Conservation (phyloP, 306 rosid species). For the Vigna trinervia region DNA sequence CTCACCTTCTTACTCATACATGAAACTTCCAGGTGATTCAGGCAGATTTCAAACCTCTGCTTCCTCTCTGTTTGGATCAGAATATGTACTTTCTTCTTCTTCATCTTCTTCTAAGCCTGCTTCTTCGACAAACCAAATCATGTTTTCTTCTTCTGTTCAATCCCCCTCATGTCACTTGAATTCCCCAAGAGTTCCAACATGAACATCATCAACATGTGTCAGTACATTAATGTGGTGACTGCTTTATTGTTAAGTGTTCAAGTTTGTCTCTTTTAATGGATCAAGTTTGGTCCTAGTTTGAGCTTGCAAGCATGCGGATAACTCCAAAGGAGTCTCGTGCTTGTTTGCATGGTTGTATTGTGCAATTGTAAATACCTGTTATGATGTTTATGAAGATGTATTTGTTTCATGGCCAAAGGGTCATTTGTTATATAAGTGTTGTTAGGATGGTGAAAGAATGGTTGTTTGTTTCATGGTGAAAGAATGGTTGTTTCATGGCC, state of each 20-base stretch:
- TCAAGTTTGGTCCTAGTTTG: conserved; percentile 14
- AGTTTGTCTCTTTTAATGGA: neutral
- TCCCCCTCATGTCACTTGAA: conserved; percentile 56
- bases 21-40: conserved; percentile 63
- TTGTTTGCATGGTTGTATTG: conserved; percentile 29
- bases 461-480: too few relatives aligned
- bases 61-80: conserved; percentile 42
- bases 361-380: conserved; percentile 55
- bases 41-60: conserved; percentile 57
- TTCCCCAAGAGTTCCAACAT: conserved; percentile 49
- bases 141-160: conserved; percentile 54
- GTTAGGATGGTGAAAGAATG: neutral
- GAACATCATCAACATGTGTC: neutral
- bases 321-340: conserved; percentile 48
- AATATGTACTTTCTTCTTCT: conserved; percentile 35
- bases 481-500: conserved; percentile 25
- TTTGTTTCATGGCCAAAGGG: conserved; percentile 48
- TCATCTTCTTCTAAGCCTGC: conserved; percentile 50
- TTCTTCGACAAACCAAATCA: conserved; percentile 51
- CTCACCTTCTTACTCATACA: conserved; percentile 70
- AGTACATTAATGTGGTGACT: conserved; percentile 22
- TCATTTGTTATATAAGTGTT: conserved; percentile 22
- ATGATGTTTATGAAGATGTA: conserved; percentile 29
- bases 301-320: conserved; percentile 47
- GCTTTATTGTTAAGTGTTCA: conserved; percentile 22